Percentiles rank a stretch among this genome's conserved stretches.
Conservation (phyloP, 768 basidiomycete genomes). For the Tephrocybe sp. region DNA sequence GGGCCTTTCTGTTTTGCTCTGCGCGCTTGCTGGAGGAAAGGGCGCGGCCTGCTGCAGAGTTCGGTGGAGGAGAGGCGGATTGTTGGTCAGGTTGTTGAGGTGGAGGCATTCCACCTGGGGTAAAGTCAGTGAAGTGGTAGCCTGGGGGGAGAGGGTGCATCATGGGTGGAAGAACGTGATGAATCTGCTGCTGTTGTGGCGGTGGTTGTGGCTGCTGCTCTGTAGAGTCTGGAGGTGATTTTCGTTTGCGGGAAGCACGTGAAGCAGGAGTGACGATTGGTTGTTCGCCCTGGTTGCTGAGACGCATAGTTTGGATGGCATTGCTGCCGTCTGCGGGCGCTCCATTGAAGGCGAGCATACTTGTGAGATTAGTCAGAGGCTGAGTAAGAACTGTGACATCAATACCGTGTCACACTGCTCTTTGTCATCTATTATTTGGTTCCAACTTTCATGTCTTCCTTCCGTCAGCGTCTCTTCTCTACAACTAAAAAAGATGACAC, state of each 20-base stretch:
- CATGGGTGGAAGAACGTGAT: conserved; percentile 55
- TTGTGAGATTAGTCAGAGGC: conserved; percentile 48
- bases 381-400: conserved; percentile 32
- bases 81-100: conserved; percentile 27
- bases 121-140: conserved; percentile 55
- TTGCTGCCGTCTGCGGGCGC: conserved; percentile 12
- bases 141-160: conserved; percentile 53
- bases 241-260: conserved; percentile 64
- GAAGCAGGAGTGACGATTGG: no score
- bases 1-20: conserved; percentile 93
- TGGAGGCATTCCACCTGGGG: conserved; percentile 51
- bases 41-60: conserved; percentile 42
- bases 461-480: conserved; percentile 34
- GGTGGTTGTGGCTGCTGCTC: conserved; percentile 28
- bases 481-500: conserved; percentile 17
- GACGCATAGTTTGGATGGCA: conserved; percentile 45
- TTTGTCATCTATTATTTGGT: conserved; percentile 11
- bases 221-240: conserved; percentile 47
- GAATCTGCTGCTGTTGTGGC: conserved; percentile 30
- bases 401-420: not conserved
- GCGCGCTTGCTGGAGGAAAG: conserved; percentile 85
- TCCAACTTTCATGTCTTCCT: conserved; percentile 21
- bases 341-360: conserved; percentile 38
- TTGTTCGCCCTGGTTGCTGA: conserved; percentile 48
- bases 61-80: conserved; percentile 27